These are phyloP conservation scores for Spinacia oleracea DNA, from an alignment of 179 eudicot species.

Conservation along the genomic window DNA sequence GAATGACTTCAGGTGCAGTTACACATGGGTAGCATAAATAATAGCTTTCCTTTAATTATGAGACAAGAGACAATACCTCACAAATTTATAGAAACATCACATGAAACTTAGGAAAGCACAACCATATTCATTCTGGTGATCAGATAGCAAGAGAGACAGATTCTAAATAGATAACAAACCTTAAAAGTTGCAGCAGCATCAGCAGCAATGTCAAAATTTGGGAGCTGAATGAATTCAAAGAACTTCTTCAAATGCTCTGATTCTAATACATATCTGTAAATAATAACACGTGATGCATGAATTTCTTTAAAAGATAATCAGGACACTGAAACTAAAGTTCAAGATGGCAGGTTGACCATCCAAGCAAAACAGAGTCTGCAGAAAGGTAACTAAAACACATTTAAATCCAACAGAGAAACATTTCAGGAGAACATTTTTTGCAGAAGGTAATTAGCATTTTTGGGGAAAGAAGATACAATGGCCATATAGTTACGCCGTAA, in stretches of 20 bases:
- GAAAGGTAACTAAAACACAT: background rate
- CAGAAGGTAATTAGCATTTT: background rate
- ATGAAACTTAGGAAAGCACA: background rate
- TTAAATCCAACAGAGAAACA: background rate
- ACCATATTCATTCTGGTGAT: background rate
- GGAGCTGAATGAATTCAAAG: conserved; percentile 84
- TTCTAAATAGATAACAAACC: conserved; percentile 40
- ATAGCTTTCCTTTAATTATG: background rate
- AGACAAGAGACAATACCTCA: background rate
- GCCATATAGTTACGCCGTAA: background rate
- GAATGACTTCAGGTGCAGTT: background rate
- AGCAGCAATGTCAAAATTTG: conserved; percentile 93
- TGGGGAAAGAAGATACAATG: background rate
- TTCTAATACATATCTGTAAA: conserved; percentile 78
- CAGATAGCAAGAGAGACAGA: background rate
- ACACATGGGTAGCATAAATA: background rate
- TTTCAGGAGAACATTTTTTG: background rate
- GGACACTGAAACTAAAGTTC: background rate
- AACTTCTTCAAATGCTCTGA: conserved; percentile 86
- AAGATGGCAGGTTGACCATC: background rate
- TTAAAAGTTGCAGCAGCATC: conserved; percentile 99
- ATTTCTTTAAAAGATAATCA: background rate
- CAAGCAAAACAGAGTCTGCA: background rate
- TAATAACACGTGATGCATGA: conserved; percentile 5
- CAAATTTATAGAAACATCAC: background rate